These are phyloP conservation scores for Pyrenula massariospora DNA, from an alignment of 495 filamentous ascomycete genomes.

Conservation along the genomic window DNA sequence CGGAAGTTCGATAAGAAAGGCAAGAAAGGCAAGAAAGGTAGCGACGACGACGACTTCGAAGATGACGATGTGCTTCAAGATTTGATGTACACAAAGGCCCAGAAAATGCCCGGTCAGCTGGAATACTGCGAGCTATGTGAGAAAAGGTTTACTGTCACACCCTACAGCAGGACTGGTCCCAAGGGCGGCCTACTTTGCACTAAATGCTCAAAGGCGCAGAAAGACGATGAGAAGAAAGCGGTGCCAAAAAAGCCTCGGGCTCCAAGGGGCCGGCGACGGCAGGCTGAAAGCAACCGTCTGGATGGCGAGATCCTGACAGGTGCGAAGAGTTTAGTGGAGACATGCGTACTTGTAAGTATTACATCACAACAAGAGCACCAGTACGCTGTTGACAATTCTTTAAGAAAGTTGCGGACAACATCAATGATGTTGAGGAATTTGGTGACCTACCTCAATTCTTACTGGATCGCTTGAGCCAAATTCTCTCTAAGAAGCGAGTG, in stretches of 20 bases:
- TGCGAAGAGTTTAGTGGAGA: conserved; percentile 58
- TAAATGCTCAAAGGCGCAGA: conserved; percentile 71
- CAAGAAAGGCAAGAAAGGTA: conserved; percentile 17
- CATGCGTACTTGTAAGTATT: conserved; percentile 56
- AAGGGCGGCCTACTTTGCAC: conserved; percentile 74
- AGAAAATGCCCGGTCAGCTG: conserved; percentile 71
- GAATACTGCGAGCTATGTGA: conserved; percentile 78
- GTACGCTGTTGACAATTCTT: neutral
- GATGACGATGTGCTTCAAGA: conserved; percentile 37
- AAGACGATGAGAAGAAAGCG: conserved; percentile 49
- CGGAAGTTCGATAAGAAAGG: conserved; percentile 39
- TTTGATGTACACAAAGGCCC: conserved; percentile 47
- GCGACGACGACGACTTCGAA: conserved; percentile 25
- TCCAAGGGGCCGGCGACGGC: conserved; percentile 42
- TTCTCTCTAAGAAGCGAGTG: conserved; percentile 67
- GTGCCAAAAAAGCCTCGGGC: conserved; percentile 46
- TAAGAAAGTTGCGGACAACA: conserved; percentile 69
- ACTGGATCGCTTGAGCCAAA: conserved; percentile 65
- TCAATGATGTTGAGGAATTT: conserved; percentile 70
- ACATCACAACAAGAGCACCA: neutral
- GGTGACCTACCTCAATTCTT: conserved; percentile 60
- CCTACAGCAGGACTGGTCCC: conserved; percentile 74
- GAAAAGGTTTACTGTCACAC: conserved; percentile 86
- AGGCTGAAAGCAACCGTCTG: conserved; percentile 64
- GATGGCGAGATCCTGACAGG: conserved; percentile 61